Conservation (phyloP, 2,329 filamentous ascomycete genomes). For the Hymenoscyphus linearis region DNA sequence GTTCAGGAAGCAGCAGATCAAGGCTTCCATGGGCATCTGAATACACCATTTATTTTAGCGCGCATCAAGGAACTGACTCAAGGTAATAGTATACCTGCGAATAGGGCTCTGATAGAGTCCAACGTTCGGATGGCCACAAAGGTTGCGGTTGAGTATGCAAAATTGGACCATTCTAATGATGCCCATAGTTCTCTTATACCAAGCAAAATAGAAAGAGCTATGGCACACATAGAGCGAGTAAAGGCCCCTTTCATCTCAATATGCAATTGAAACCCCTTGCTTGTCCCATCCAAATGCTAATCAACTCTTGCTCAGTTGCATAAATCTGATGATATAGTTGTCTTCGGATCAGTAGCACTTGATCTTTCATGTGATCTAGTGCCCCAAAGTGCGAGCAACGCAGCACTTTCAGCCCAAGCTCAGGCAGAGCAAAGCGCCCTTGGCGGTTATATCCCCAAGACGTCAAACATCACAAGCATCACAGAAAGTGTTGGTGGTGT, state of each 20-base stretch:
- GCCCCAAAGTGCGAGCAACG: conserved; percentile 14
- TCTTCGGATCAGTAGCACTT: conserved; percentile 84
- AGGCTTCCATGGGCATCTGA: conserved; percentile 57
- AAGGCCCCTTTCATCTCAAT: too few species aligned
- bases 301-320: neutral
- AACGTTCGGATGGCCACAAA: conserved; percentile 62
- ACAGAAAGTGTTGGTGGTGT: conserved; percentile 84
- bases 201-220: too few species aligned
- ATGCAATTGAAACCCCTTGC: too few species aligned
- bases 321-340: conserved; percentile 54
- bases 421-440: conserved; percentile 33
- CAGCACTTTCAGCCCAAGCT: neutral
- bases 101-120: conserved; percentile 58
- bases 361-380: conserved; percentile 79
- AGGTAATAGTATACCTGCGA: conserved; percentile 57
- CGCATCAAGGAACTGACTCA: conserved; percentile 65
- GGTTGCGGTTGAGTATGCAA: conserved; percentile 50
- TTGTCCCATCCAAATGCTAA: too few species aligned
- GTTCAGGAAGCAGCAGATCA: conserved; percentile 47
- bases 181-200: too few species aligned
- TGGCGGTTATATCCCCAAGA: conserved; percentile 40
- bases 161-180: conserved; percentile 3
- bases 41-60: conserved; percentile 63
- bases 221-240: too few species aligned
- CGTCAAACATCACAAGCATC: conserved; percentile 81